Evolutionary conservation across 2,329 filamentous ascomycete species (phyloP).

Genomic region (Colletotrichum phormii): DNA sequence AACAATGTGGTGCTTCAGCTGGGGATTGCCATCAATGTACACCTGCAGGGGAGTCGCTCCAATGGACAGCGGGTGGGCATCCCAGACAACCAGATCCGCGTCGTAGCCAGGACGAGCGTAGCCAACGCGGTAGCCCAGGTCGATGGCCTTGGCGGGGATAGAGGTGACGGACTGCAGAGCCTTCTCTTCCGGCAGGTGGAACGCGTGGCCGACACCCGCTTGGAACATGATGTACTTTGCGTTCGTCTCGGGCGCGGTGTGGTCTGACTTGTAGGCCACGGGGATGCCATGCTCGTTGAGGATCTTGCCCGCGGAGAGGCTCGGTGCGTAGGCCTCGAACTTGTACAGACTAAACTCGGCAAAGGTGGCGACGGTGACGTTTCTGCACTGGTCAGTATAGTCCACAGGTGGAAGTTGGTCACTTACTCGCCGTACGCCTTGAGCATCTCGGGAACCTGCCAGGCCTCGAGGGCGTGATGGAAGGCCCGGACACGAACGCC

Average conservation of each 20-base stretch:
- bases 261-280: conserved; percentile 58
- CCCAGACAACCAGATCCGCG: conserved; percentile 62
- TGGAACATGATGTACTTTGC: conserved; percentile 57
- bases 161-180: conserved; percentile 58
- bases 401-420: neutral
- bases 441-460: conserved; percentile 53
- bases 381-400: conserved; percentile 38
- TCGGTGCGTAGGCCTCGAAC: conserved; percentile 54
- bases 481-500: conserved; percentile 54
- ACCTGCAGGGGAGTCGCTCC: conserved; percentile 60
- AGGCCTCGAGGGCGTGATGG: conserved; percentile 54
- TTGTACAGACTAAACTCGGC: conserved; percentile 56
- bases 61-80: conserved; percentile 57
- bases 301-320: conserved; percentile 52
- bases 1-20: conserved; percentile 47
- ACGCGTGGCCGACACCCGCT: conserved; percentile 54
- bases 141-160: conserved; percentile 56
- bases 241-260: conserved; percentile 46
- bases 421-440: conserved; percentile 47
- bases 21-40: conserved; percentile 57
- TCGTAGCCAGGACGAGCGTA: conserved; percentile 58
- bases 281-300: conserved; percentile 53
- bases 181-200: conserved; percentile 52
- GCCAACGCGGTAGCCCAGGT: conserved; percentile 56
- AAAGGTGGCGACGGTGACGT: conserved; percentile 57